Evolutionary conservation across 176 grass and related monocot genomes (phyloP), one percentile per base, ranked within the genome.

Genomic region (Bolboschoenus planiculmis): DNA sequence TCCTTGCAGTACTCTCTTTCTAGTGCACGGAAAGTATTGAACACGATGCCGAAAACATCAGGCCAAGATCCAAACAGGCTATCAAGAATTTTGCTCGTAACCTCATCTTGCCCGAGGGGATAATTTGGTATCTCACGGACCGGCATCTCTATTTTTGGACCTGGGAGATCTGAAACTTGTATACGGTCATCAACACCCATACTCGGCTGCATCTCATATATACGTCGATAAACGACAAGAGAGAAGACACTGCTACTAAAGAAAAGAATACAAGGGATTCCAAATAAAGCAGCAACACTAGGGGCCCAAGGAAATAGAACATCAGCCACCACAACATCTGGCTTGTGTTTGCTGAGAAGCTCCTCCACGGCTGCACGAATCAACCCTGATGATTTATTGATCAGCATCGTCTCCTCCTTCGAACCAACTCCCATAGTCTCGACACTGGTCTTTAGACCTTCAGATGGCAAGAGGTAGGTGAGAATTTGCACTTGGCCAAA

Each of bases 1-100:
- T 84, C 60, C 14, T 94, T 78, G 83, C 94, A 97, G 82, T 93
- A 93, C 20, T 84, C 74, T 1, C 7, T 57, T 66, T 97, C 94
- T 0, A 97, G 82, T 29, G 26, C 87, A 31, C 21, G 18, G 85
- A 90, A 97, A 34, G 91, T 97, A 83, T 94, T 93, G 44, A 94
- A 86, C 13, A 91, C 60, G 51, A 84, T 80, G 20, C 91, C 87
- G 23, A 88, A 89, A 37, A 85, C 70, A 0, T 53, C 73, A 3
- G 89, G 50, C 82, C 89, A 88, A 62, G 64, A 57, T 40, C 82
- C 79, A 62, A 89, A 93, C 24, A 36, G 4, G 21, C 63, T 66
- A 36, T 66, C 33, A 36, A 66, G 31, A 37, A 66, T 37, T 66
- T 2, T 7, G 59, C 84, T 65, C 40, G 87, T 77, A 79, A 18